Base-by-base conservation (phyloP, 2,329 filamentous ascomycete species). In the Elsinoe perseae region DNA sequence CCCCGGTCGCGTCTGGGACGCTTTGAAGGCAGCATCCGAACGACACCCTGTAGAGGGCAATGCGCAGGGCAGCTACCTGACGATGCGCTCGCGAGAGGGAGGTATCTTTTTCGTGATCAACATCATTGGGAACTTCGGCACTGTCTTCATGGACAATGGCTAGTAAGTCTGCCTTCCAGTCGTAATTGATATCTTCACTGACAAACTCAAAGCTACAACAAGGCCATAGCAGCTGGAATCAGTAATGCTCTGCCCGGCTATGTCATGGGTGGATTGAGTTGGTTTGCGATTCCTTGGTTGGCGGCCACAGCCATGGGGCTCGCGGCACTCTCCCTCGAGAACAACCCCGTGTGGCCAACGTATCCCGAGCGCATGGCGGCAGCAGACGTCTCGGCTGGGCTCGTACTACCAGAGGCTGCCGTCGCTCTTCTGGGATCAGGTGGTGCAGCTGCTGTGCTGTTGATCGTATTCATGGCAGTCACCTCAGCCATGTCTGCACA, bases 211-310 rank as follows among this genome's bases (percentile, higher is more conserved):
- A 65, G 86, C 14, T 95, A 90, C 73, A 93, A 95, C 77, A 95
- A 95, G 71, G 90, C 89, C 14, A 95, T 95, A 64, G 89, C 91
- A 5, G 89, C 91, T 0, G 86, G 83, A 20, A 89, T 89, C 0
- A 86, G 92, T 0, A 84, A 92, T 38, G 91, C 90, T 0, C 80
- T 96, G 2, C 90, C 90, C 0, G 90, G 90, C 16, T 95, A 95
- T 66, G 85, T 95, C 56, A 80, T 92, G 60, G 90, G 90, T 4
- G 90, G 91, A 20, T 78, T 95, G 1, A 84, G 82, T 50, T 95
- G 90, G 90, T 95, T 95, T 63, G 90, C 90, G 0, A 95, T 96
- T 54, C 91, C 91, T 0, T 95, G 88, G 87, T 77, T 95, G 8
- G 87, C 84, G 2, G 89, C 90, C 1, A 95, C 88, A 0, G 95